Evolutionary conservation across 2,329 filamentous ascomycete genomes (phyloP).

Genomic region (Colletotrichum sojae): DNA sequence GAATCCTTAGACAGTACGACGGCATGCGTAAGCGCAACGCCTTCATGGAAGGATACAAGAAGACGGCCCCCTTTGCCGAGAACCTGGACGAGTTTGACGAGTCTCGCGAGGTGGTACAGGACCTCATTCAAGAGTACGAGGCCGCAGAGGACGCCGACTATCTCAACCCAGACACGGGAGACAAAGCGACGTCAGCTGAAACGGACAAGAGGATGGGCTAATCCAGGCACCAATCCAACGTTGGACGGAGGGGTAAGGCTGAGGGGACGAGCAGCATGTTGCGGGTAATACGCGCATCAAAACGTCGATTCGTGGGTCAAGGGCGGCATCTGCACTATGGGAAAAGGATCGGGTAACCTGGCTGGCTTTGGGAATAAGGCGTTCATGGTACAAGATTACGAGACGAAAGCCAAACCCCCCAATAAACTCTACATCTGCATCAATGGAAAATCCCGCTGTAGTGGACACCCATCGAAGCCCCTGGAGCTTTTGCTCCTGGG

Average conservation of each 20-base stretch:
- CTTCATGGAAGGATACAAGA: slow-evolving; percentile 96
- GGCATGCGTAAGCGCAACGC: slow-evolving; percentile 96
- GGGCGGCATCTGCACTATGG: slow-evolving; percentile 24
- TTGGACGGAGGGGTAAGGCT: slow-evolving; percentile 12
- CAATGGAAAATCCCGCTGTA: background rate
- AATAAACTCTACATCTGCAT: slow-evolving; percentile 27
- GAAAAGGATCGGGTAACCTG: slow-evolving; percentile 24
- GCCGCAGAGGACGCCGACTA: slow-evolving; percentile 94
- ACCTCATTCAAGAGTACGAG: slow-evolving; percentile 95
- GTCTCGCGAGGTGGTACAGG: slow-evolving; percentile 89
- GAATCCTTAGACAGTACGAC: slow-evolving; percentile 93
- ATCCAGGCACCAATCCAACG: slow-evolving; percentile 17
- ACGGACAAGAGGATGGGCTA: slow-evolving; percentile 65
- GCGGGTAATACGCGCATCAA: slow-evolving; percentile 11
- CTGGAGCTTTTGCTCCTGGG: slow-evolving; percentile 30
- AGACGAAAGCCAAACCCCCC: slow-evolving; percentile 15
- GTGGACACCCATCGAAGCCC: slow-evolving; percentile 10
- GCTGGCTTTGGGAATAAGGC: slow-evolving; percentile 33
- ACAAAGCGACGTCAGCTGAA: slow-evolving; percentile 66
- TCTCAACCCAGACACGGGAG: slow-evolving; percentile 78
- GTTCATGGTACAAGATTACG: slow-evolving; percentile 36
- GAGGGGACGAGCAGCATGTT: slow-evolving; percentile 2
- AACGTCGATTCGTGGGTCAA: slow-evolving; percentile 22
- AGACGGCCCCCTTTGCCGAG: slow-evolving; percentile 92
- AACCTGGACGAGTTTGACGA: slow-evolving; percentile 96